A percentile compares a stretch with the other conserved stretches of the same genome.
Conservation (phyloP, 1,284 basidiomycete species). For the Wolfiporia cocos region DNA sequence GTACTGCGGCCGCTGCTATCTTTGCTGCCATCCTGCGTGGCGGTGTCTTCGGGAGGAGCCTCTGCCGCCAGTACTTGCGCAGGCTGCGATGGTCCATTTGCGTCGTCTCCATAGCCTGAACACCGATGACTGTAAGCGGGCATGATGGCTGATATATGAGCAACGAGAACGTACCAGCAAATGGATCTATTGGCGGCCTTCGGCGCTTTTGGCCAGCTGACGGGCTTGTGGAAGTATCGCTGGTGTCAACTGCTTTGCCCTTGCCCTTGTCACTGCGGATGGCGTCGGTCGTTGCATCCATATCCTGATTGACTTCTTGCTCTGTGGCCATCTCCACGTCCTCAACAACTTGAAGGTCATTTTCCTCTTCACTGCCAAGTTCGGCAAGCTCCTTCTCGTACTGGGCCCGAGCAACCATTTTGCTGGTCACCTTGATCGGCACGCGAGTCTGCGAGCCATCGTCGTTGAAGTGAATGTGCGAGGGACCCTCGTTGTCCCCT, state of each 20-base stretch:
- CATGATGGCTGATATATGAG: neutral
- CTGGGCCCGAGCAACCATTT: conserved; percentile 60
- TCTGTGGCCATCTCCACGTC: conserved; percentile 33
- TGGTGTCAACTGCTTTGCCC: conserved; percentile 32
- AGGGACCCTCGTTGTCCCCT: conserved; percentile 18
- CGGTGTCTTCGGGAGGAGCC: no score
- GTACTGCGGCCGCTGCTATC: conserved; percentile 16
- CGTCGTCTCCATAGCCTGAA: conserved; percentile 27
- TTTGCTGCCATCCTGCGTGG: no score
- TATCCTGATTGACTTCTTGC: conserved; percentile 16
- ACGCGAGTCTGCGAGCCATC: conserved; percentile 22
- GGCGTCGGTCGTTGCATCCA: conserved; percentile 7
- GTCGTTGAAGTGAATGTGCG: conserved; percentile 21
- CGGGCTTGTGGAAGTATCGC: conserved; percentile 10
- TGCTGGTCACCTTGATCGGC: conserved; percentile 55
- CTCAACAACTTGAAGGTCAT: conserved; percentile 35
- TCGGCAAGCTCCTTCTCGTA: conserved; percentile 53
- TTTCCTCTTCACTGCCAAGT: conserved; percentile 36
- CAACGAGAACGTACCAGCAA: conserved; percentile 47
- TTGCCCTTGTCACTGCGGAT: conserved; percentile 32
- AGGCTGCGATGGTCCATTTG: neutral
- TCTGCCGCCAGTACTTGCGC: no score
- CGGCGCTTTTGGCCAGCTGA: conserved; percentile 35
- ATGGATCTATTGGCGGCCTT: conserved; percentile 52
- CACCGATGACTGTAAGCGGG: neutral